phyloP scores from a whole-genome alignment of 495 filamentous ascomycete genomes.

The Penicilliopsis zonata region DNA sequence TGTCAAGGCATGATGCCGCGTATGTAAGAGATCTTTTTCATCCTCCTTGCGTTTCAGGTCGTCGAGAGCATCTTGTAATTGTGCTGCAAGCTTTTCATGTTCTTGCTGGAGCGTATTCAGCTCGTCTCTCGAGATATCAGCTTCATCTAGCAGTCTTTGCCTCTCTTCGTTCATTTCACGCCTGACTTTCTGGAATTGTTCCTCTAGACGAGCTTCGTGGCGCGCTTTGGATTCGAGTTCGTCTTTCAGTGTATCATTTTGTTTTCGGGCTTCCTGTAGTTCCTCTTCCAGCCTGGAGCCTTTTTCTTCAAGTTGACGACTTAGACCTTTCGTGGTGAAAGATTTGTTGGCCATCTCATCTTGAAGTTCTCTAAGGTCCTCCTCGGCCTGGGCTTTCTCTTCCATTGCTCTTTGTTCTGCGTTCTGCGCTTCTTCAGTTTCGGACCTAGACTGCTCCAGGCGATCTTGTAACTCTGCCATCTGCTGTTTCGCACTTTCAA shows the following conservation, averaged over 20 bases:
- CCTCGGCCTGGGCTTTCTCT: slow-evolving; percentile 40
- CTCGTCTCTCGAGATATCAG: slow-evolving; percentile 25
- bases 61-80: slow-evolving; percentile 38
- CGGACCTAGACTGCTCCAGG: slow-evolving; percentile 36
- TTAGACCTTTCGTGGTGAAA: slow-evolving; percentile 62
- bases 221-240: slow-evolving; percentile 38
- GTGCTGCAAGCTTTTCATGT: slow-evolving; percentile 25
- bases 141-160: slow-evolving; percentile 27
- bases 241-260: slow-evolving; percentile 37
- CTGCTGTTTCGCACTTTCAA: slow-evolving; percentile 43
- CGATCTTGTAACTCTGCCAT: slow-evolving; percentile 51
- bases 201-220: slow-evolving; percentile 23
- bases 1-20: slow-evolving; percentile 56
- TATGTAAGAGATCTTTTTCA: slow-evolving; percentile 60
- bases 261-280: slow-evolving; percentile 44
- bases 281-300: slow-evolving; percentile 52
- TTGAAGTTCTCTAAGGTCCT: slow-evolving; percentile 47
- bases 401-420: slow-evolving; percentile 50
- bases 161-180: slow-evolving; percentile 30
- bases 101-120: slow-evolving; percentile 23
- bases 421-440: slow-evolving; percentile 44
- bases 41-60: slow-evolving; percentile 46
- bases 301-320: slow-evolving; percentile 63
- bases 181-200: slow-evolving; percentile 29
- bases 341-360: slow-evolving; percentile 74